These are phyloP conservation scores for Phaeosphaeria sp. DNA, from an alignment of 2,329 filamentous ascomycete genomes.

Conservation along the genomic window DNA sequence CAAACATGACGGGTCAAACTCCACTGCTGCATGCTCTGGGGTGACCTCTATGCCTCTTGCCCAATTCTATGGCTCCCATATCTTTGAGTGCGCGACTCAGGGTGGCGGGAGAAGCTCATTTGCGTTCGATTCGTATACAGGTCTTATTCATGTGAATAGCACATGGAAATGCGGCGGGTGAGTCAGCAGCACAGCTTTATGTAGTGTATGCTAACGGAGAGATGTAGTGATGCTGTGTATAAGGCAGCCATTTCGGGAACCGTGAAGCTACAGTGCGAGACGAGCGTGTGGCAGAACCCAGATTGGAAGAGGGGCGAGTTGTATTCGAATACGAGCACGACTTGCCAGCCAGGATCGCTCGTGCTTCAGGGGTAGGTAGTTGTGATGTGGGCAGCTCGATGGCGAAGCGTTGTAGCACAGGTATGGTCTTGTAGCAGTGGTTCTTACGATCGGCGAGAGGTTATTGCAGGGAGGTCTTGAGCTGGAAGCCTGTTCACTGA, in stretches of 20 bases:
- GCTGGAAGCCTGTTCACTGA: no score
- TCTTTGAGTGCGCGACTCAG: slow-evolving; percentile 7
- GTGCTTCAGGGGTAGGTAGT: not conserved
- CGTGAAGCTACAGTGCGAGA: slow-evolving; percentile 10
- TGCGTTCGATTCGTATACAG: slow-evolving; percentile 2
- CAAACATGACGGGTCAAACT: slow-evolving; percentile 5
- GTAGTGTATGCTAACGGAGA: not conserved
- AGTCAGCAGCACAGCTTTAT: not conserved
- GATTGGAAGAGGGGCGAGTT: slow-evolving; percentile 11
- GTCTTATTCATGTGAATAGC: slow-evolving; percentile 7
- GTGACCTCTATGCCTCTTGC: slow-evolving; percentile 8
- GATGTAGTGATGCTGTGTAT: slow-evolving; percentile 7
- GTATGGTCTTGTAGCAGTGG: no score
- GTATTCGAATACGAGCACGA: slow-evolving; percentile 7
- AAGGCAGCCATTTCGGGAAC: not conserved
- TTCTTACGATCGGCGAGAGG: no score
- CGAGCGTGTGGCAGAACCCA: slow-evolving; percentile 9
- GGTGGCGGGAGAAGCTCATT: slow-evolving; percentile 5
- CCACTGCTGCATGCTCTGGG: slow-evolving; percentile 3
- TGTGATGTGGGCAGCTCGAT: not conserved
- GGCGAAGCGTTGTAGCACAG: not conserved
- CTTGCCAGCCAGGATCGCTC: slow-evolving; percentile 3
- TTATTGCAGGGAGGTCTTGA: no score
- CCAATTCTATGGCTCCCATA: slow-evolving; percentile 1
- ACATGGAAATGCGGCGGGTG: slow-evolving; percentile 18